phyloP scores from a whole-genome alignment of 495 filamentous ascomycete genomes.

The Talaromyces stipitatus region DNA sequence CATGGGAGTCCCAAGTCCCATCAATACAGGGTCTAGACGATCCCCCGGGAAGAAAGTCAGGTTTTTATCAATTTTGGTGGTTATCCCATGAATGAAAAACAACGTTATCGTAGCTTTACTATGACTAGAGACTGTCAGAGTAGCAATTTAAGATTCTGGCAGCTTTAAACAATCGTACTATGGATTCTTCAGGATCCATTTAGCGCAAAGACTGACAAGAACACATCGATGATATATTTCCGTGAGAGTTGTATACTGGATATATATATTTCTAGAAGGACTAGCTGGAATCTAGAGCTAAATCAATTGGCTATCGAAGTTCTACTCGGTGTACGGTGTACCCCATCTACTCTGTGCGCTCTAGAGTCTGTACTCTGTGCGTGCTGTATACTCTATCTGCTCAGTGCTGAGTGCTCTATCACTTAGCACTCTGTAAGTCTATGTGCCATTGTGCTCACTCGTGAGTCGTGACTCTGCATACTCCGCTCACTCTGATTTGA shows the following conservation, averaged over 20 bases:
- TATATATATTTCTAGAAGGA: background rate
- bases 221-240: background rate
- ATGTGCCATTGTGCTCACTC: background rate
- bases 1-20: background rate
- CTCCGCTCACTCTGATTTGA: background rate
- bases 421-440: background rate
- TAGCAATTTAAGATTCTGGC: background rate
- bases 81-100: background rate
- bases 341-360: too few species aligned
- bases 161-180: background rate
- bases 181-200: background rate
- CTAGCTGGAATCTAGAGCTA: background rate
- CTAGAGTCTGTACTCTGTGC: too few species aligned
- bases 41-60: background rate
- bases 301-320: background rate
- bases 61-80: background rate
- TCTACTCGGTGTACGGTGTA: background rate
- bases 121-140: background rate
- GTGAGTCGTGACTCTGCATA: background rate
- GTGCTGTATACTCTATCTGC: too few species aligned
- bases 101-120: background rate
- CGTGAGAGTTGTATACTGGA: background rate
- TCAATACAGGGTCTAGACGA: background rate
- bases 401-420: background rate
- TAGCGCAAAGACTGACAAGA: background rate